phyloP scores from a whole-genome alignment of 2,329 filamentous ascomycete species.

The Basipetospora sp. region DNA sequence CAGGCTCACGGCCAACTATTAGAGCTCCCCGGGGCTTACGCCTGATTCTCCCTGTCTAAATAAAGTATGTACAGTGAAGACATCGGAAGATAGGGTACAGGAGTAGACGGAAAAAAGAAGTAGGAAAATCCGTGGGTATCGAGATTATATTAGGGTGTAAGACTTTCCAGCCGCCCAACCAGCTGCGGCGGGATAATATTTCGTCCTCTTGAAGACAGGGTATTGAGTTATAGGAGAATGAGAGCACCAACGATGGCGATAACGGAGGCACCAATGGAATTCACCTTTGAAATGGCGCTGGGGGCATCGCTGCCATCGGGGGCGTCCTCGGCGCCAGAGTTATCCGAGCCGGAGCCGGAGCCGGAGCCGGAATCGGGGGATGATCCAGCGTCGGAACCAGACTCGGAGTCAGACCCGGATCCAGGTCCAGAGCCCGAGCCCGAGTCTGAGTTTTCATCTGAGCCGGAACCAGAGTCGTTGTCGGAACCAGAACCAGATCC shows the following conservation, averaged over 20 bases:
- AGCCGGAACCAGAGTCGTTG: conserved; percentile 1
- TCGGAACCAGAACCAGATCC: background rate
- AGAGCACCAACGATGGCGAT: conserved; percentile 5
- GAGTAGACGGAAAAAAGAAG: no score
- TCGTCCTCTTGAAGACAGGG: no score
- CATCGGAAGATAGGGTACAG: no score
- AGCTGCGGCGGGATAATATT: no score
- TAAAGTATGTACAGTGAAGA: no score
- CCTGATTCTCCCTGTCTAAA: no score
- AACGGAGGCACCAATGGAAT: conserved; percentile 2
- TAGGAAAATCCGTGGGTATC: no score
- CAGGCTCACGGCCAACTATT: no score
- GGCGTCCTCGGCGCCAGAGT: background rate
- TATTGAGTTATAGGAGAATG: conserved; percentile 1
- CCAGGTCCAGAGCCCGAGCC: conserved; percentile 1
- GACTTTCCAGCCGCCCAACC: no score
- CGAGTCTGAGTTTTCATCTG: background rate
- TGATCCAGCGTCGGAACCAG: background rate
- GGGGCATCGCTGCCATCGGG: background rate
- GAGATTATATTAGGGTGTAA: no score
- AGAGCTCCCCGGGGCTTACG: no score
- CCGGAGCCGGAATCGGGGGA: background rate
- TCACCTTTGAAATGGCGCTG: conserved; percentile 1
- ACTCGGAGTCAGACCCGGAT: background rate
- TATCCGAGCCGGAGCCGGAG: background rate